Percentiles rank a stretch among this genome's conserved stretches.
Evolutionary conservation across 768 basidiomycete genomes (phyloP).

Genomic region (Suillus fuscotomentosus): DNA sequence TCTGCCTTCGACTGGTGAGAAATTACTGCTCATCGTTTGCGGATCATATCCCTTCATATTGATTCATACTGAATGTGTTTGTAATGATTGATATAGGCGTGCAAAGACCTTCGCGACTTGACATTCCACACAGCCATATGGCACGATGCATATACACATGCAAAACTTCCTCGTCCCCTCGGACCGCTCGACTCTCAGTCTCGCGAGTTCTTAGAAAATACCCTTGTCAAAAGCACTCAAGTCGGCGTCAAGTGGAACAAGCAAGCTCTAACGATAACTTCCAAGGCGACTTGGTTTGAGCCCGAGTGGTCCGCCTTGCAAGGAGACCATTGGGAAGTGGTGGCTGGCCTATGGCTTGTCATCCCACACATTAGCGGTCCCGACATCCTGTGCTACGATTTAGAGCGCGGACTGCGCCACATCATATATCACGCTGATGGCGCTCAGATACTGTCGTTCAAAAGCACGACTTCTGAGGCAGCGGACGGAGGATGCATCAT

Average conservation of each 20-base stretch:
- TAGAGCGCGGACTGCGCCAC: background rate
- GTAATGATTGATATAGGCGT: background rate
- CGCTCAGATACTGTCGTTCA: background rate
- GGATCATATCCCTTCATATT: background rate
- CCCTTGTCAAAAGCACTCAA: background rate
- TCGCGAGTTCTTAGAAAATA: background rate
- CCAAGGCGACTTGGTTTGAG: background rate
- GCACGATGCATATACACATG: background rate
- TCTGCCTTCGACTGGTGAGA: constrained; percentile 4
- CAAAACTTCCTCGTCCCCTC: constrained; percentile 1
- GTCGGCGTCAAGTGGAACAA: constrained; percentile 1
- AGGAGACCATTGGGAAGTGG: constrained; percentile 3
- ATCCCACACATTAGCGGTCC: background rate
- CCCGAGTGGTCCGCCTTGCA: constrained; percentile 3
- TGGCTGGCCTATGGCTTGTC: background rate
- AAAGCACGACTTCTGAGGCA: background rate
- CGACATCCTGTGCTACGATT: background rate
- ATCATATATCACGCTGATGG: background rate
- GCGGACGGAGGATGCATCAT: background rate
- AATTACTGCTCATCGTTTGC: background rate
- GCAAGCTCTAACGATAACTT: constrained; percentile 1
- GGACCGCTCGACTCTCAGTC: constrained; percentile 3
- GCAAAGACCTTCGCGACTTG: constrained; percentile 1
- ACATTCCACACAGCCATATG: background rate
- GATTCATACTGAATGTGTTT: background rate